These are phyloP conservation scores for Fusarium sp. DNA, from an alignment of 2,329 filamentous ascomycete species.

Conservation along the genomic window DNA sequence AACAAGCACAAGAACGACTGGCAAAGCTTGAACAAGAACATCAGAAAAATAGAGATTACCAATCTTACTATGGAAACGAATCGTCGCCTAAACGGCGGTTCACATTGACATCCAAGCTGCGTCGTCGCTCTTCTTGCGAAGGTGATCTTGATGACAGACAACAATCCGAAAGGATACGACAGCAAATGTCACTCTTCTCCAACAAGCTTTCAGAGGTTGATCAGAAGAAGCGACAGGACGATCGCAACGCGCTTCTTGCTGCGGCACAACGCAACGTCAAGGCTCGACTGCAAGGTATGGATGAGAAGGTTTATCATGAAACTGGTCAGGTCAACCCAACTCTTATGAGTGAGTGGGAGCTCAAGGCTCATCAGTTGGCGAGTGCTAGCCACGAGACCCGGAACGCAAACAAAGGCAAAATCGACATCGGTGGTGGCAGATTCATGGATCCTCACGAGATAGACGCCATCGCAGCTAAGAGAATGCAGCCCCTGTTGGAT, in stretches of 20 bases:
- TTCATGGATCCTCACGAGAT: constrained; percentile 82
- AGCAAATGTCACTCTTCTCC: constrained; percentile 82
- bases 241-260: constrained; percentile 78
- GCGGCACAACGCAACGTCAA: constrained; percentile 89
- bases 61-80: constrained; percentile 77
- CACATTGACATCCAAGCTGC: constrained; percentile 63
- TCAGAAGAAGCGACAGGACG: constrained; percentile 75
- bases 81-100: constrained; percentile 53
- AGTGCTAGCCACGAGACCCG: constrained; percentile 70
- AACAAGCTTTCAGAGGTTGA: constrained; percentile 74
- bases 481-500: constrained; percentile 84
- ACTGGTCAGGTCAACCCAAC: constrained; percentile 78
- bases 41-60: constrained; percentile 68
- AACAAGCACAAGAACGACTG: constrained; percentile 83
- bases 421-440: constrained; percentile 81
- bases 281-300: constrained; percentile 79
- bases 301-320: constrained; percentile 79
- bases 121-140: constrained; percentile 74
- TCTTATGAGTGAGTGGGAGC: constrained; percentile 79
- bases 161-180: constrained; percentile 75
- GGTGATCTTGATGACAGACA: constrained; percentile 71
- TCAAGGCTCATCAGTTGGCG: constrained; percentile 76
- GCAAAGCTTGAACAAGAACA: constrained; percentile 81
- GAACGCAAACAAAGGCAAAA: constrained; percentile 62
- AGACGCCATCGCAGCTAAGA: constrained; percentile 78